Percentiles rank a stretch among this genome's conserved stretches.
Evolutionary conservation across 192 early-diverging fungal genomes (phyloP).

Genomic region (Piromyces sp.): DNA sequence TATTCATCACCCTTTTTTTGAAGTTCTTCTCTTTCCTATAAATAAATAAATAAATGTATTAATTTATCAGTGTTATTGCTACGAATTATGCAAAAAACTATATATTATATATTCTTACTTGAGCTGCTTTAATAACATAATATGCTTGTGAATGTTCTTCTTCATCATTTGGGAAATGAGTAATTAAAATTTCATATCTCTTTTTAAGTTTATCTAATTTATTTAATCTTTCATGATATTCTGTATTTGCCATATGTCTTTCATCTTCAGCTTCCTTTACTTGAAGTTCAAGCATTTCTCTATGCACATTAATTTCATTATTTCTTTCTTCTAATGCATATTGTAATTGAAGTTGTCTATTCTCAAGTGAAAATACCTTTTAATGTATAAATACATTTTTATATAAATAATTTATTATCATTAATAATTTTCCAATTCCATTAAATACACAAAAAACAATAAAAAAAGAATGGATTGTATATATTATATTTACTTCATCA

Average conservation of each 20-base stretch:
- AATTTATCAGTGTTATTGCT: no score
- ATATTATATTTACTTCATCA: constrained; percentile 17
- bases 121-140: constrained; percentile 41
- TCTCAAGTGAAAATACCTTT: constrained; percentile 31
- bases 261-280: constrained; percentile 36
- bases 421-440: no score
- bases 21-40: constrained; percentile 23
- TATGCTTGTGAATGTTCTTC: constrained; percentile 40
- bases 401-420: no score
- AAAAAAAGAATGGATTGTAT: no score
- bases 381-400: no score
- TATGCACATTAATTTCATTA: constrained; percentile 36
- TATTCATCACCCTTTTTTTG: constrained; percentile 41
- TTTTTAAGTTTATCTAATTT: constrained; percentile 36
- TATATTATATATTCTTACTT: constrained; percentile 1
- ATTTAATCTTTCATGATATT: constrained; percentile 32
- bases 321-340: constrained; percentile 38
- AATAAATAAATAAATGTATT: no score
- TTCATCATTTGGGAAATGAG: constrained; percentile 25
- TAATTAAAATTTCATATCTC: constrained; percentile 43
- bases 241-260: constrained; percentile 25
- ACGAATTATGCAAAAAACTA: no score
- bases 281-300: constrained; percentile 33
- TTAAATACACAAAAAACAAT: no score
- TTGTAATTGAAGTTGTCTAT: constrained; percentile 26